Evolutionary conservation across 129 eudicot species (phyloP), one percentile per base, ranked within the genome.

Genomic region (Flaveria bidentis): DNA sequence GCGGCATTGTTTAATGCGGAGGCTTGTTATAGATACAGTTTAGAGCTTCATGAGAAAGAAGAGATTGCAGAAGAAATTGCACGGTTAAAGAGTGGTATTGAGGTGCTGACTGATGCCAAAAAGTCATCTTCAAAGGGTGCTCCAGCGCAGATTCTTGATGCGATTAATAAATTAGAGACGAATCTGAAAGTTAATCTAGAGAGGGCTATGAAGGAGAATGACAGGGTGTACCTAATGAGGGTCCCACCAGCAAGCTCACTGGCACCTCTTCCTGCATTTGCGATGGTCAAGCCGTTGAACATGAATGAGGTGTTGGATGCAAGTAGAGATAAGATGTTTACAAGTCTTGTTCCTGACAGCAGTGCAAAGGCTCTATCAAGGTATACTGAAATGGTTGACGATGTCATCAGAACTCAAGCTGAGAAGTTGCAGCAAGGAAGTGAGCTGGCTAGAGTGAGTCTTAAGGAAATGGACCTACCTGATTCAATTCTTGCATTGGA

Each of bases 351-450:
- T 80, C 99, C 99, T 28, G 99, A 94, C 81, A 94, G 83, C 83
- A 91, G 96, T 72, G 93, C 96, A 4, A 94, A 94, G 76, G 96
- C 97, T 60, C 92, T 94, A 41, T 94, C 99, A 16, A 87, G 97
- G 82, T 94, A 94, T 81, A 94, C 99, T 2, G 96, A 94, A 81
- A 91, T 94, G 99, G 96, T 94, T 71, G 99, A 94, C 86, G 97
- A 89, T 13, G 66, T 94, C 78, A 91, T 87, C 61, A 83, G 99
- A 84, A 91, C 99, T 23, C 99, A 94, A 78, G 99, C 97, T 75
- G 99, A 94, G 85, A 91, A 84, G 69, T 75, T 94, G 76, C 99
- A 91, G 71, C 99, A 94, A 81, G 99, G 96, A 51, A 94, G 99
- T 78, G 99, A 94, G 81, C 92, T 94, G 14, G 97, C 99, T 36